Conservation (phyloP, 805 yeast species). For the Candida coleopterorum region DNA sequence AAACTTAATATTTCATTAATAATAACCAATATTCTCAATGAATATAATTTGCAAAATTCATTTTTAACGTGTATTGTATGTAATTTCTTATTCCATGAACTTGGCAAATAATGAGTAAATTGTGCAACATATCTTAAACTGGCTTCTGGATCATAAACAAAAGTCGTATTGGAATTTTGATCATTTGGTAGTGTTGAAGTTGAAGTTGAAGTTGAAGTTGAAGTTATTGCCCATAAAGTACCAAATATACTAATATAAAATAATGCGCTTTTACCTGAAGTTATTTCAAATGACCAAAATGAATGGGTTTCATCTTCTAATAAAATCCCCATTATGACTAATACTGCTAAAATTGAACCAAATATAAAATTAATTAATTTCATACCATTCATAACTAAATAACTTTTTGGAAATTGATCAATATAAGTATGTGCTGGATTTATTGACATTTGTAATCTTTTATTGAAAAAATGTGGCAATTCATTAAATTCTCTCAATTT, state of each 20-base stretch:
- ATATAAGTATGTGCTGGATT: constrained; percentile 80
- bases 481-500: constrained; percentile 92
- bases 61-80: constrained; percentile 81
- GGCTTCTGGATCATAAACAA: constrained; percentile 89
- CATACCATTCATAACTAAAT: constrained; percentile 32
- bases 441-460: constrained; percentile 70
- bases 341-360: constrained; percentile 86
- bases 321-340: constrained; percentile 57
- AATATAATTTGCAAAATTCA: constrained; percentile 77
- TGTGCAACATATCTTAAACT: constrained; percentile 75
- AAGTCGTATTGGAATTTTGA: constrained; percentile 15
- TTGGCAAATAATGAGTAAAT: constrained; percentile 87
- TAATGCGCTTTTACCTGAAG: constrained; percentile 73
- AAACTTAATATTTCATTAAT: constrained; percentile 78
- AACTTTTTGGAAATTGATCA: constrained; percentile 86
- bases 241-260: constrained; percentile 89
- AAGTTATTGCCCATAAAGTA: constrained; percentile 78
- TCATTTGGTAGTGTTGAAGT: constrained; percentile 15
- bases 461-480: constrained; percentile 79
- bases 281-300: constrained; percentile 83
- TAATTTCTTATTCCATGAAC: constrained; percentile 76
- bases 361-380: constrained; percentile 53
- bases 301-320: constrained; percentile 78
- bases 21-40: constrained; percentile 65
- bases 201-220: constrained; percentile 24